Conservation (phyloP, 129 eudicot species). For the Flaveria bidentis region DNA sequence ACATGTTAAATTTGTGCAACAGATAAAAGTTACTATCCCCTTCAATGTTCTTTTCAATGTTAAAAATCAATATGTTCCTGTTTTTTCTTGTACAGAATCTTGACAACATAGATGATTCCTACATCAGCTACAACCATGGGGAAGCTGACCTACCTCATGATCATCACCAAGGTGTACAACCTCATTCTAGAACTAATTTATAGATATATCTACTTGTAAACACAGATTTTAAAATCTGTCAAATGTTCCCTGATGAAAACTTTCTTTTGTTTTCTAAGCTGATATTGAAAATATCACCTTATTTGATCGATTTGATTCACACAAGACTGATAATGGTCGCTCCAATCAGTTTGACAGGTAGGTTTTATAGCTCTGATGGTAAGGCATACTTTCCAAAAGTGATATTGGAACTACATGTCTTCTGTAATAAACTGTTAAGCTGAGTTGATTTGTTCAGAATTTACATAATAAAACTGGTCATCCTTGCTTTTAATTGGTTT, state of each 20-base stretch:
- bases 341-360: slow-evolving; percentile 85
- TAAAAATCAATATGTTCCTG: no score
- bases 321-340: slow-evolving; percentile 48
- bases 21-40: background rate
- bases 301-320: slow-evolving; percentile 55
- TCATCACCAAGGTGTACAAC: slow-evolving; percentile 75
- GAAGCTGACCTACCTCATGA: slow-evolving; percentile 49
- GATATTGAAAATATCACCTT: slow-evolving; percentile 77
- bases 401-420: background rate
- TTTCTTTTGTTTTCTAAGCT: slow-evolving; percentile 43
- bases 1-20: slow-evolving; percentile 55
- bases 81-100: slow-evolving; percentile 54
- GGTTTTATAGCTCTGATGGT: slow-evolving; percentile 11
- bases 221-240: background rate
- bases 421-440: background rate
- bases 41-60: background rate
- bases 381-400: slow-evolving; percentile 8
- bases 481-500: background rate
- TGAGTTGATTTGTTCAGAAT: background rate
- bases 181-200: background rate
- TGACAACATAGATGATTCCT: slow-evolving; percentile 71
- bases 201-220: background rate
- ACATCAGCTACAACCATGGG: slow-evolving; percentile 40
- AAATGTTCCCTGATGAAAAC: slow-evolving; percentile 11
- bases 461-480: background rate